Conservation (phyloP, 1,139 yeast species). For the Taphrina wiesneri region DNA sequence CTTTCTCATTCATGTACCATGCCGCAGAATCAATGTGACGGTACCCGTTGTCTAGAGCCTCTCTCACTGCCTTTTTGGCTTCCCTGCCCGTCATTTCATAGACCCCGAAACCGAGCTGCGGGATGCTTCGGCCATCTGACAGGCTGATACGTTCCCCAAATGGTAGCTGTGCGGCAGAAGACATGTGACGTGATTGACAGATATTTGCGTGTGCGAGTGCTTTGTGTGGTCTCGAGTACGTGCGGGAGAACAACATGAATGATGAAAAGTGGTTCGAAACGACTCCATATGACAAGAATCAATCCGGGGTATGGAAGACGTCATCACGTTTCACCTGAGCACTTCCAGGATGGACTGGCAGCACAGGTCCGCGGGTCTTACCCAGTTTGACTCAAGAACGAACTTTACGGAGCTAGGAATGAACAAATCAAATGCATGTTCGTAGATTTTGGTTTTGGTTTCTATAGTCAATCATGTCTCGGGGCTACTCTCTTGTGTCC, state of each 20-base stretch:
- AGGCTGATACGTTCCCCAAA: conserved; percentile 41
- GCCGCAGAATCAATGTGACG: conserved; percentile 54
- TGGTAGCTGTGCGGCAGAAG: not conserved
- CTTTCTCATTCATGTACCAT: conserved; percentile 55
- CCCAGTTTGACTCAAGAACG: too few relatives aligned
- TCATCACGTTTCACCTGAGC: too few relatives aligned
- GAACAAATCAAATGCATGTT: not conserved
- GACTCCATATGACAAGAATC: not conserved
- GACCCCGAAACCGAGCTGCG: conserved; percentile 58
- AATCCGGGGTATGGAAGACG: not conserved
- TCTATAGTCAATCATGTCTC: not conserved
- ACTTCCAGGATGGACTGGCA: too few relatives aligned
- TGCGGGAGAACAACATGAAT: not conserved
- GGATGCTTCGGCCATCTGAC: conserved; percentile 53
- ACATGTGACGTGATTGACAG: not conserved
- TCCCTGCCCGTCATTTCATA: conserved; percentile 39
- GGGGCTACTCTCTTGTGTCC: not conserved
- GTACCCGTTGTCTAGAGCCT: conserved; percentile 42
- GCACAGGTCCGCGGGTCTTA: too few relatives aligned
- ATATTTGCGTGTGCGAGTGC: not conserved
- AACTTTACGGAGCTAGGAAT: too few relatives aligned
- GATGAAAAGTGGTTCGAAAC: not conserved
- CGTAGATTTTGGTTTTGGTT: not conserved
- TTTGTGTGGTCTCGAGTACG: not conserved
- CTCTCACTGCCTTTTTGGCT: conserved; percentile 28